Percentiles rank a stretch among this genome's conserved stretches.
phyloP scores from a whole-genome alignment of 495 filamentous ascomycete genomes.

The Aeminium ludgeri region DNA sequence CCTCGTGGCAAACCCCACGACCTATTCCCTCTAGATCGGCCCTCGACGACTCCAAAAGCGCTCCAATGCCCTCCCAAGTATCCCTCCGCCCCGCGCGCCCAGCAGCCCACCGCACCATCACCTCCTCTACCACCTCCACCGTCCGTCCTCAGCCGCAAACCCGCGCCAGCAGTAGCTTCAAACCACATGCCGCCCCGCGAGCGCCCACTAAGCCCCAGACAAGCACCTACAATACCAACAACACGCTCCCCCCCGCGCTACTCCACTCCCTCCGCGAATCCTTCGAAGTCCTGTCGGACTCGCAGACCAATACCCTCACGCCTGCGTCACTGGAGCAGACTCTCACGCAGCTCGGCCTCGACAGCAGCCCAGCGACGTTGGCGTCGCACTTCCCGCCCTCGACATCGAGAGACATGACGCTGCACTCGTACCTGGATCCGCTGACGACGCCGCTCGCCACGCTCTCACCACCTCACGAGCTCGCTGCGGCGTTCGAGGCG shows the following conservation, averaged over 20 bases:
- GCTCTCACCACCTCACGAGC: slow-evolving; percentile 56
- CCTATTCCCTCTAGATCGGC: not conserved
- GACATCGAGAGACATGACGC: slow-evolving; percentile 28
- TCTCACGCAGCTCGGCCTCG: slow-evolving; percentile 53
- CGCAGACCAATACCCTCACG: slow-evolving; percentile 58
- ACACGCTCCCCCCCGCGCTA: slow-evolving; percentile 21
- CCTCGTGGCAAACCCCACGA: not conserved
- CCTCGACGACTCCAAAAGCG: slow-evolving; percentile 3
- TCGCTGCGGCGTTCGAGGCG: slow-evolving; percentile 73
- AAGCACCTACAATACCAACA: slow-evolving; percentile 18
- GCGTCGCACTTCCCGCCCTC: slow-evolving; percentile 63
- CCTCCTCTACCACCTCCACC: slow-evolving; percentile 7
- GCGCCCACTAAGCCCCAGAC: slow-evolving; percentile 1
- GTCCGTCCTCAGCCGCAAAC: slow-evolving; percentile 1
- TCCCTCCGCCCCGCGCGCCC: slow-evolving; percentile 11
- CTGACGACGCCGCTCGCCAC: slow-evolving; percentile 54
- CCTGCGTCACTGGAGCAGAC: slow-evolving; percentile 66
- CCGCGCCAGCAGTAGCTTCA: not conserved
- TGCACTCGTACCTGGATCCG: slow-evolving; percentile 67
- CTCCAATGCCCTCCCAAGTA: not conserved
- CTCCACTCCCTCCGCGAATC: slow-evolving; percentile 50
- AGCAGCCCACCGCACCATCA: slow-evolving; percentile 4
- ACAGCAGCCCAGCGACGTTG: slow-evolving; percentile 39
- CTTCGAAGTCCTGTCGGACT: slow-evolving; percentile 71
- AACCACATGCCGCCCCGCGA: not conserved